phyloP scores from a whole-genome alignment of 2,329 filamentous ascomycete species.

The Arthroderma sp. region DNA sequence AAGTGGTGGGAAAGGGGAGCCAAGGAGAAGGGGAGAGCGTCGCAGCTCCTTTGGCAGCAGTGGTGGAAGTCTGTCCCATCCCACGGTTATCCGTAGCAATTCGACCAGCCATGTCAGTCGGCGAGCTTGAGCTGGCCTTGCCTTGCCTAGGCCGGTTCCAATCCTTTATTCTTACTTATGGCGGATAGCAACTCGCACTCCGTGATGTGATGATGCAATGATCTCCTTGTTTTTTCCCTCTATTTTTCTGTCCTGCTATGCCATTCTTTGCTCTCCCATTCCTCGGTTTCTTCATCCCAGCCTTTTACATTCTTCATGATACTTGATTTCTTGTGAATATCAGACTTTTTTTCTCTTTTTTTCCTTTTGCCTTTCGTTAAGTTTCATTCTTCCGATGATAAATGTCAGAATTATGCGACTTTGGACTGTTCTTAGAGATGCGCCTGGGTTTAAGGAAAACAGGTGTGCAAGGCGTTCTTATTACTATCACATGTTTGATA shows the following conservation, averaged over 20 bases:
- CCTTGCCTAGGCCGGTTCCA: too few species aligned
- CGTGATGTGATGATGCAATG: too few species aligned
- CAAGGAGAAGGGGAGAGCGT: conserved; percentile 26
- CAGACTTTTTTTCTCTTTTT: conserved; percentile 21
- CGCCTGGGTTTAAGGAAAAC: conserved; percentile 31
- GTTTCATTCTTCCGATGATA: conserved; percentile 15
- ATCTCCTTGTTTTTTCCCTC: neutral
- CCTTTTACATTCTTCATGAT: conserved; percentile 7
- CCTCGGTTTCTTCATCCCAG: conserved; percentile 14
- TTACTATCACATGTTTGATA: conserved; percentile 6
- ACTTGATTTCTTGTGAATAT: conserved; percentile 28
- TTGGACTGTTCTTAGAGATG: conserved; percentile 25
- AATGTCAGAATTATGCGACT: conserved; percentile 16
- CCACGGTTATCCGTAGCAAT: conserved; percentile 29
- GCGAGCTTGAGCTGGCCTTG: conserved; percentile 1
- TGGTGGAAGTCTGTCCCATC: conserved; percentile 15
- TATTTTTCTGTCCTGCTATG: conserved; percentile 4
- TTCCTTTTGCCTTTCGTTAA: conserved; percentile 15
- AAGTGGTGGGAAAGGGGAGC: conserved; percentile 26
- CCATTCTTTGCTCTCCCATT: neutral
- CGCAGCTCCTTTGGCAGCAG: conserved; percentile 26
- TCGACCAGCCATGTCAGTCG: conserved; percentile 18
- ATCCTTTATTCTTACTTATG: too few species aligned
- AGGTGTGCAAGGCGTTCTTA: conserved; percentile 30
- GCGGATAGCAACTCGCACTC: too few species aligned